Percentiles rank a stretch among this genome's conserved stretches.
Conservation (phyloP, 164 flowering plant species). For the Amborella trichopoda region DNA sequence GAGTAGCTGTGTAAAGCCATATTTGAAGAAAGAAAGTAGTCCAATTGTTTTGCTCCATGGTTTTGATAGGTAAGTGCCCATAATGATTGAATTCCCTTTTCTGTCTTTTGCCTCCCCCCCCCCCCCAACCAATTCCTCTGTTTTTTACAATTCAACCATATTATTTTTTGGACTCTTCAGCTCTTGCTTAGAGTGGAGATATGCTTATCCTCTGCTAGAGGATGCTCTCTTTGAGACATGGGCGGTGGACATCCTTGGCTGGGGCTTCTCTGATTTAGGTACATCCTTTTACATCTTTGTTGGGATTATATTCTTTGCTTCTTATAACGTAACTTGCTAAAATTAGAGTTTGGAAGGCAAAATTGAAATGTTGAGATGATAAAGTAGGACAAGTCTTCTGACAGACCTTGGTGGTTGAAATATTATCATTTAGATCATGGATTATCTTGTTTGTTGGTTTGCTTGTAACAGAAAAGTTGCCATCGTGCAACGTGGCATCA, state of each 20-base stretch:
- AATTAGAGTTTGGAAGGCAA: too few relatives aligned
- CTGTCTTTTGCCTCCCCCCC: too few relatives aligned
- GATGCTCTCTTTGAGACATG: constrained; percentile 86
- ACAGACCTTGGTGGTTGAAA: neutral
- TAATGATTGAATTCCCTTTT: too few relatives aligned
- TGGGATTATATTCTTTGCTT: too few relatives aligned
- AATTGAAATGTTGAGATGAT: too few relatives aligned
- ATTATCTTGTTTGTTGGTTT: constrained; percentile 1
- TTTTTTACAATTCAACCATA: neutral
- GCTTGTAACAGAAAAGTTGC: constrained; percentile 39
- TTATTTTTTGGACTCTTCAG: constrained; percentile 23
- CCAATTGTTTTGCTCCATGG: constrained; percentile 92
- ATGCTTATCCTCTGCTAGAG: constrained; percentile 72
- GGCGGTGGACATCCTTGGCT: constrained; percentile 92
- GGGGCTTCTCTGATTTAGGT: constrained; percentile 98
- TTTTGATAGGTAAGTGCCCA: constrained; percentile 69
- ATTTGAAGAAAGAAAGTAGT: constrained; percentile 15
- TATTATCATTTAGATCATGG: too few relatives aligned
- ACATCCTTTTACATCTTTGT: constrained; percentile 3
- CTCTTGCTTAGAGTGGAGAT: constrained; percentile 97
- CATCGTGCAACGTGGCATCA: constrained; percentile 60
- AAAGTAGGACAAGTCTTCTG: too few relatives aligned
- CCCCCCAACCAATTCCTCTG: too few relatives aligned
- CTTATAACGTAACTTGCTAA: too few relatives aligned
- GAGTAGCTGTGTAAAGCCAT: constrained; percentile 85